Evolutionary conservation across 805 yeast species (phyloP).

Genomic region (Lipomyces mesembrius): DNA sequence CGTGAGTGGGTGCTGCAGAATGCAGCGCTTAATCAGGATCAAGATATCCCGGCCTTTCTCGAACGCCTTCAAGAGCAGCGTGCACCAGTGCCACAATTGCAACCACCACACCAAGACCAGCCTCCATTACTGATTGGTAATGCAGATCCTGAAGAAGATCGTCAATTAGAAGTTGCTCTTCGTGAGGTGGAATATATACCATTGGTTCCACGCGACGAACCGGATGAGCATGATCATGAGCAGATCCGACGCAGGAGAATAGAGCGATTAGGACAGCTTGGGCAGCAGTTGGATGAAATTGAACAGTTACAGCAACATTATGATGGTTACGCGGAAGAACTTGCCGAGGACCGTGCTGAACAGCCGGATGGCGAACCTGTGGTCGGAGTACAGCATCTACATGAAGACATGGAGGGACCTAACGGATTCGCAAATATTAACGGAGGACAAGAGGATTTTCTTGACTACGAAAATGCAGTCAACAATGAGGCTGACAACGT

Average conservation of each 20-base stretch:
- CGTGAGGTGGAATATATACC: not conserved
- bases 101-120: not conserved
- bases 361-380: not conserved
- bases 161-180: not conserved
- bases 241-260: not conserved
- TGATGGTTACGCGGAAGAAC: not conserved
- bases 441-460: not conserved
- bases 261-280: not conserved
- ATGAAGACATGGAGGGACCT: not conserved
- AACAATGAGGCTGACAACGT: not conserved
- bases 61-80: constrained; percentile 1
- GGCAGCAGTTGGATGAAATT: constrained; percentile 3
- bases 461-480: constrained; percentile 4
- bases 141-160: not conserved
- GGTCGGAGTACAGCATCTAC: not conserved
- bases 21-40: constrained; percentile 34
- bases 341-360: not conserved
- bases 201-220: not conserved
- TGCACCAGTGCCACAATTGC: not conserved
- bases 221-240: constrained; percentile 1
- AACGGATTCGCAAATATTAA: not conserved
- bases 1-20: constrained; percentile 47
- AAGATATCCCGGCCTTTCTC: constrained; percentile 10
- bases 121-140: not conserved
- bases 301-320: not conserved